Percentiles rank a stretch among this genome's conserved stretches.
Evolutionary conservation across 768 basidiomycete species (phyloP).

Genomic region (Rhizopogon roseolus): DNA sequence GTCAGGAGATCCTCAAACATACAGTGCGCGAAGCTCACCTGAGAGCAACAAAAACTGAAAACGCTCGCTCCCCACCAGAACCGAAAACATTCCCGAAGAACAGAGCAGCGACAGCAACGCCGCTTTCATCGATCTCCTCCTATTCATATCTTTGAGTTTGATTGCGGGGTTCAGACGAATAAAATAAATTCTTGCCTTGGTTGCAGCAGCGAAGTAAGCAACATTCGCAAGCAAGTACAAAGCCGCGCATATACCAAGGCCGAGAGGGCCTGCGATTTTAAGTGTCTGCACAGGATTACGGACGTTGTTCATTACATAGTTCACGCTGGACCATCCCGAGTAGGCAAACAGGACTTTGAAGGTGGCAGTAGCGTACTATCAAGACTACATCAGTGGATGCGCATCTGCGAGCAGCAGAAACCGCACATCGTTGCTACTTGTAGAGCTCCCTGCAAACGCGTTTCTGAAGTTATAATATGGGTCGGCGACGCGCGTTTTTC

Average conservation of each 20-base stretch:
- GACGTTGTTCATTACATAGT: slow-evolving; percentile 59
- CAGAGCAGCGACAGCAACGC: slow-evolving; percentile 53
- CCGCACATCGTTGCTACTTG: slow-evolving; percentile 43
- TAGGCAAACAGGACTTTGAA: slow-evolving; percentile 52
- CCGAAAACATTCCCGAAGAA: slow-evolving; percentile 62
- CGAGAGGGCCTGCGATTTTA: slow-evolving; percentile 57
- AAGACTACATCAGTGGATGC: not conserved
- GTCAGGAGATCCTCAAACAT: not conserved
- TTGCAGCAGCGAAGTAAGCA: slow-evolving; percentile 45
- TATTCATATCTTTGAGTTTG: slow-evolving; percentile 8
- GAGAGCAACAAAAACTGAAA: slow-evolving; percentile 53
- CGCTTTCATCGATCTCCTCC: slow-evolving; percentile 41
- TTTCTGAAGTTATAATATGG: slow-evolving; percentile 55
- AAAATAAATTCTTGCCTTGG: slow-evolving; percentile 9
- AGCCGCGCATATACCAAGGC: slow-evolving; percentile 46
- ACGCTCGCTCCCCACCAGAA: slow-evolving; percentile 41
- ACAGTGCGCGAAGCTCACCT: slow-evolving; percentile 28
- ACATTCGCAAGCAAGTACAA: slow-evolving; percentile 55
- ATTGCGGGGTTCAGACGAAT: not conserved
- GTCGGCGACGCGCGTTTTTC: slow-evolving; percentile 50
- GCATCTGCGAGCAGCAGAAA: not conserved
- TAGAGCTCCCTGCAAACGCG: slow-evolving; percentile 51
- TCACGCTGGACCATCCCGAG: slow-evolving; percentile 51
- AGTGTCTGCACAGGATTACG: slow-evolving; percentile 56
- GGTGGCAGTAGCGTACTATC: slow-evolving; percentile 56